These are phyloP conservation scores for Chlorencoelia australis DNA, from an alignment of 2,329 filamentous ascomycete genomes.

Conservation along the genomic window DNA sequence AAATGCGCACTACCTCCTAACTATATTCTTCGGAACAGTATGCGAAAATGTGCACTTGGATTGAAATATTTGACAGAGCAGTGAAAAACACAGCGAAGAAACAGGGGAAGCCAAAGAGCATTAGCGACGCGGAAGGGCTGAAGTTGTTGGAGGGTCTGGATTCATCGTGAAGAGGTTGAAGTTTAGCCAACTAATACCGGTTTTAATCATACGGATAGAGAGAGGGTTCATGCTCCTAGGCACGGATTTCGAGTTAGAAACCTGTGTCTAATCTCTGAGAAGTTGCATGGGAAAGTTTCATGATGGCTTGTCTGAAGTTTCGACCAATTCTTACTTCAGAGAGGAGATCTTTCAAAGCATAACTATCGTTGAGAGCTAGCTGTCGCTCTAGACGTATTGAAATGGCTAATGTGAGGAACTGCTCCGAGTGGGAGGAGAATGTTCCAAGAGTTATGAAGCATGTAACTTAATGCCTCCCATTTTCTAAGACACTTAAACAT, in stretches of 20 bases:
- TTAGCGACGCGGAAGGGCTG: slow-evolving; percentile 44
- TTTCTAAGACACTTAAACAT: too few species aligned
- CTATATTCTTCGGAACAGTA: slow-evolving; percentile 42
- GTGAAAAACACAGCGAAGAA: slow-evolving; percentile 33
- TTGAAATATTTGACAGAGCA: slow-evolving; percentile 46
- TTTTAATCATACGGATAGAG: slow-evolving; percentile 45
- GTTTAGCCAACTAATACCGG: slow-evolving; percentile 56
- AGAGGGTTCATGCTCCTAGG: slow-evolving; percentile 51
- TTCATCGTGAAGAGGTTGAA: slow-evolving; percentile 42
- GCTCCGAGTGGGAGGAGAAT: too few species aligned
- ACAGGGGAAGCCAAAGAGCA: slow-evolving; percentile 29
- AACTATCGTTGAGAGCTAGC: too few species aligned
- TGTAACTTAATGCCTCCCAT: too few species aligned
- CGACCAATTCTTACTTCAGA: too few species aligned
- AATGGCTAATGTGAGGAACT: too few species aligned
- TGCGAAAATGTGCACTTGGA: slow-evolving; percentile 54
- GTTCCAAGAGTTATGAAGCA: too few species aligned
- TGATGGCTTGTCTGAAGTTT: too few species aligned
- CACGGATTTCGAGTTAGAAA: slow-evolving; percentile 44
- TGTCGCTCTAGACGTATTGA: too few species aligned
- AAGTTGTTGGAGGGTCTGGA: slow-evolving; percentile 34
- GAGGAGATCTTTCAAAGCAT: too few species aligned
- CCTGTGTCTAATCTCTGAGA: too few species aligned
- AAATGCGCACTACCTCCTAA: slow-evolving; percentile 44
- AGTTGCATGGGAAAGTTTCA: too few species aligned